Conservation (phyloP, 805 yeast species). For the Kregervanrija fluxuum region DNA sequence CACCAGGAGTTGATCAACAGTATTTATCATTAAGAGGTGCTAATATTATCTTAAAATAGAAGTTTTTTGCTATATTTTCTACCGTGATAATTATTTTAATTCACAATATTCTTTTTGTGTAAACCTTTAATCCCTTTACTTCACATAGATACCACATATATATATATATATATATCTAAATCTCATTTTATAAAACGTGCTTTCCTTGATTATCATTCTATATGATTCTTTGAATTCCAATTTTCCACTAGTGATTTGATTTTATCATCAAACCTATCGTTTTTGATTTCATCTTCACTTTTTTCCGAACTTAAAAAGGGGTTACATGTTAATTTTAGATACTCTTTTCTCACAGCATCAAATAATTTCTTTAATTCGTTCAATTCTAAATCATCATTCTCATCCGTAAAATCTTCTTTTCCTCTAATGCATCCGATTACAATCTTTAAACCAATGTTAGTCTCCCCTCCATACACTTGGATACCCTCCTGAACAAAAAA, state of each 20-base stretch:
- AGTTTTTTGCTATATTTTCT: too few relatives aligned
- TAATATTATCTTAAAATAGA: slow-evolving; percentile 62
- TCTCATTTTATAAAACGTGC: neutral
- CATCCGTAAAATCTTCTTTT: slow-evolving; percentile 20
- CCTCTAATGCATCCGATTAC: slow-evolving; percentile 40
- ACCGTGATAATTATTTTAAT: neutral
- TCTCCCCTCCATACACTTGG: slow-evolving; percentile 61
- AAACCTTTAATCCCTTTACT: neutral
- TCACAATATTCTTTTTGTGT: neutral
- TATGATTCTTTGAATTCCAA: slow-evolving; percentile 14
- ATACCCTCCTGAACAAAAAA: slow-evolving; percentile 63
- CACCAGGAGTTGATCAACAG: slow-evolving; percentile 91
- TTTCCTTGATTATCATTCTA: neutral
- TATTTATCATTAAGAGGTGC: slow-evolving; percentile 84
- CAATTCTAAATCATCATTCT: slow-evolving; percentile 18
- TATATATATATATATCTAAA: neutral
- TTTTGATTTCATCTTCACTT: slow-evolving; percentile 26
- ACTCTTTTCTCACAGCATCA: slow-evolving; percentile 43
- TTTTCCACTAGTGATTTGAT: slow-evolving; percentile 19
- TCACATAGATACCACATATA: neutral
- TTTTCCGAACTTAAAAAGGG: slow-evolving; percentile 43
- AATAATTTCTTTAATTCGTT: slow-evolving; percentile 23
- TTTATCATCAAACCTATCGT: slow-evolving; percentile 22
- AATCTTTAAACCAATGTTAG: slow-evolving; percentile 60
- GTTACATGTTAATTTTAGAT: slow-evolving; percentile 50